Evolutionary conservation across 2,329 filamentous ascomycete species (phyloP).

Genomic region (Neocucurbitaria cava): DNA sequence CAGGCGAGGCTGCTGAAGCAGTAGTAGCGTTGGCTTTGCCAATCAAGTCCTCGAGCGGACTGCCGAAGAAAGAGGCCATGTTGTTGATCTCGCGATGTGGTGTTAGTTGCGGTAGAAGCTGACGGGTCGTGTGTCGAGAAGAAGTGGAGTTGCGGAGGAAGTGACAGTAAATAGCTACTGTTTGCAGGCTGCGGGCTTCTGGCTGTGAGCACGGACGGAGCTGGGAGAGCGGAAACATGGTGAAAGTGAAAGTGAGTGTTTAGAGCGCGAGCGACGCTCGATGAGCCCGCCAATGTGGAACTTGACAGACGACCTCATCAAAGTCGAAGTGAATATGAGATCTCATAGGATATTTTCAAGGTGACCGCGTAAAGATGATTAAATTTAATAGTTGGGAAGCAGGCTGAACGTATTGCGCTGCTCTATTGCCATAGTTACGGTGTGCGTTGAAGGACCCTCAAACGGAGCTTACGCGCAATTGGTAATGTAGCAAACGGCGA

Average conservation of each 20-base stretch:
- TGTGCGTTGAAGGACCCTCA: background rate
- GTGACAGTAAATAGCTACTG: too few species aligned
- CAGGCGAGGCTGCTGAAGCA: background rate
- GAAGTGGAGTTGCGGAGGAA: background rate
- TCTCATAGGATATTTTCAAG: too few species aligned
- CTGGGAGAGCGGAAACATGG: background rate
- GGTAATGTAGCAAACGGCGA: slow-evolving; percentile 22
- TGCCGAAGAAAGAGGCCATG: background rate
- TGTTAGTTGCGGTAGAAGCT: too few species aligned
- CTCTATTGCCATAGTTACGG: background rate
- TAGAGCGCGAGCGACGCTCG: too few species aligned
- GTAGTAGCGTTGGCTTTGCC: background rate
- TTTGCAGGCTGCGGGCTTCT: background rate
- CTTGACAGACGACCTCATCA: too few species aligned
- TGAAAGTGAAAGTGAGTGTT: background rate
- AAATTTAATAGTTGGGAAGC: too few species aligned
- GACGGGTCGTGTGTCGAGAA: background rate
- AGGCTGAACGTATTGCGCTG: too few species aligned
- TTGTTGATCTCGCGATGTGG: background rate
- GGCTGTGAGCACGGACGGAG: background rate
- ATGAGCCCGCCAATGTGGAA: too few species aligned
- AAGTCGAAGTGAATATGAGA: too few species aligned
- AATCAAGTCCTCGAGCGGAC: background rate
- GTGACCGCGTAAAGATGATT: too few species aligned
- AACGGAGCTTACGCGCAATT: background rate